Evolutionary conservation across 1,284 basidiomycete genomes (phyloP), one percentile per base, ranked within the genome.

Genomic region (Fomitopsis palustris): DNA sequence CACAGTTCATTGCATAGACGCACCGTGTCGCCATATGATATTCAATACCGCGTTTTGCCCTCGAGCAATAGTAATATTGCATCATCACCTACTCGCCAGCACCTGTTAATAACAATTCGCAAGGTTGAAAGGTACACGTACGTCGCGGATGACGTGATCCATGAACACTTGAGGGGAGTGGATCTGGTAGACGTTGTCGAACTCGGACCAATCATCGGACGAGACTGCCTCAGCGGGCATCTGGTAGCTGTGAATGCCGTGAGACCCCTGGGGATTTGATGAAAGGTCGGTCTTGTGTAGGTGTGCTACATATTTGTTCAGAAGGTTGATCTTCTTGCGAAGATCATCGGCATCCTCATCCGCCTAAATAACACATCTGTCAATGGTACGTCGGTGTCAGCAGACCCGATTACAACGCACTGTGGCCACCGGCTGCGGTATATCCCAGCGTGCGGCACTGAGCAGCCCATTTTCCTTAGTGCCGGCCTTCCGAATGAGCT

Each of bases 161-260:
- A 95, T 81, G 69, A 88, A 88, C 49, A 97, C 81, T 54, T 88
- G 90, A 0, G 95, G 95, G 62, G 86, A 90, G 75, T 98, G 95
- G 10, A 96, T 81, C 68, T 97, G 91, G 70, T 95, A 92, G 21
- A 96, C 94, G 66, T 96, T 93, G 71, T 93, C 88, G 73, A 97
- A 96, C 65, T 88, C 84, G 1, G 83, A 83, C 84, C 91, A 91
- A 68, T 95, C 92, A 27, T 85, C 77, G 25, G 86, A 75, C 62
- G 85, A 80, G 60, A 87, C 80, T 42, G 82, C 80, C 66, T 88
- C 85, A 9, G 84, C 79, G 31, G 87, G 85, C 75, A 90, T 83
- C 59, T 85, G 80, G 64, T 88, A 88, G 55, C 76, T 82, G 56
- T 75, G 73, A 6, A 70, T 72, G 61, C 61, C 70, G 69, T 63